phyloP scores from a whole-genome alignment of 495 filamentous ascomycete genomes.

The Aspergillus egyptiacus region DNA sequence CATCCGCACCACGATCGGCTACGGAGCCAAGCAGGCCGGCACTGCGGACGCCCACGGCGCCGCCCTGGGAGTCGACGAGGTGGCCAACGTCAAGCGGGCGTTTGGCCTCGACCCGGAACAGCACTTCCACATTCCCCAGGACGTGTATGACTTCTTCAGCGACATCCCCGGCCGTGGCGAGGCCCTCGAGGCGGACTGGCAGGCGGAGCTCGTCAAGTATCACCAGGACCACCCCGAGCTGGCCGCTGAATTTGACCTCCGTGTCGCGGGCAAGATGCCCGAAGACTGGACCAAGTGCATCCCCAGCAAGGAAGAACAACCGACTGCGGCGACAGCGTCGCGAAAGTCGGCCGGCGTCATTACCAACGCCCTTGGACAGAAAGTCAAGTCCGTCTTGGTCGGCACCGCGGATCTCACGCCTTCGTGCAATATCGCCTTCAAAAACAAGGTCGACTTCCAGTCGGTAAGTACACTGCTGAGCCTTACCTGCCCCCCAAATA shows the following conservation, averaged over 20 bases:
- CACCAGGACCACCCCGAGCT: conserved; percentile 37
- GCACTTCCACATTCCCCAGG: conserved; percentile 40
- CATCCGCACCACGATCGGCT: conserved; percentile 22
- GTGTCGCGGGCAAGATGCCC: conserved; percentile 40
- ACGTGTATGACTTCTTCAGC: conserved; percentile 45
- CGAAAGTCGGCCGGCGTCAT: conserved; percentile 44
- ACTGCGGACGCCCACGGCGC: conserved; percentile 46
- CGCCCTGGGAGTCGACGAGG: conserved; percentile 42
- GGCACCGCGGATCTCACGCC: conserved; percentile 54
- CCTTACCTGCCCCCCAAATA: neutral
- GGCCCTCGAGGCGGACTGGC: conserved; percentile 38
- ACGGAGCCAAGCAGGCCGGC: conserved; percentile 43
- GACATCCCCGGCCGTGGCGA: conserved; percentile 36
- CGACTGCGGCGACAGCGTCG: conserved; percentile 42
- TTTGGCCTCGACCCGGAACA: conserved; percentile 41
- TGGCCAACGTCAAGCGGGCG: conserved; percentile 40
- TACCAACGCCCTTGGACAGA: conserved; percentile 43
- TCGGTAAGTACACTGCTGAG: conserved; percentile 25
- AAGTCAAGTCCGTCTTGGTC: conserved; percentile 48
- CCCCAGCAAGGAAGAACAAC: conserved; percentile 31
- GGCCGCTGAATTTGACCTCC: conserved; percentile 39
- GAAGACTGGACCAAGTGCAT: conserved; percentile 40
- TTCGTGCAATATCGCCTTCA: conserved; percentile 51
- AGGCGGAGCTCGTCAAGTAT: conserved; percentile 38
- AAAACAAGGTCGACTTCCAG: conserved; percentile 48